Percentiles rank a stretch among this genome's conserved stretches.
Conservation (phyloP, 108 stramenopile species). For the Cylindrotheca closterium region DNA sequence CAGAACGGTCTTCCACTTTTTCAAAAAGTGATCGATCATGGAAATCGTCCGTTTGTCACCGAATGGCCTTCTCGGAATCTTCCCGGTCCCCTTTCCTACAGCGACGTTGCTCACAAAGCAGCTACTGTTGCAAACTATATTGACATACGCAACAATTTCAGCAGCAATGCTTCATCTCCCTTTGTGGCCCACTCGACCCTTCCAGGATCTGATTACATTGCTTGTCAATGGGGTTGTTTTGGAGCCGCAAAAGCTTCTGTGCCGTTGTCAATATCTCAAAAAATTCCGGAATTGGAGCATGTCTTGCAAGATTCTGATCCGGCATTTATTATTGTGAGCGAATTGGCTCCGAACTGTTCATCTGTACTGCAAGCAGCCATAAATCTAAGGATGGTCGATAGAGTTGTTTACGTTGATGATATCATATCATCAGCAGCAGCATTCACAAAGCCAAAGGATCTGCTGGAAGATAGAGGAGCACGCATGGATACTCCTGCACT, state of each 20-base stretch:
- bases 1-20: conserved; percentile 13
- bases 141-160: not conserved
- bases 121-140: conserved; percentile 1
- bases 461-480: conserved; percentile 33
- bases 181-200: conserved; percentile 36
- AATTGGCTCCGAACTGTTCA: conserved; percentile 23
- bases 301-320: conserved; percentile 40
- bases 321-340: conserved; percentile 25
- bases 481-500: conserved; percentile 71
- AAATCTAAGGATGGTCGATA: conserved; percentile 37
- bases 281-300: conserved; percentile 37
- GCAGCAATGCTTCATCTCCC: not conserved
- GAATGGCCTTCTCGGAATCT: conserved; percentile 1
- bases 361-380: conserved; percentile 36
- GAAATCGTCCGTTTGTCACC: conserved; percentile 13
- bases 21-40: conserved; percentile 18
- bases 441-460: conserved; percentile 26
- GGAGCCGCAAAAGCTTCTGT: conserved; percentile 33
- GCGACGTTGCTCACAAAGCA: conserved; percentile 11
- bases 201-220: conserved; percentile 41
- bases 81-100: conserved; percentile 4
- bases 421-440: conserved; percentile 1
- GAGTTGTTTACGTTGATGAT: conserved; percentile 27
- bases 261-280: conserved; percentile 33
- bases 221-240: conserved; percentile 44